These are phyloP conservation scores for Didymella arachidicola DNA, from an alignment of 2,329 filamentous ascomycete genomes.

Conservation along the genomic window DNA sequence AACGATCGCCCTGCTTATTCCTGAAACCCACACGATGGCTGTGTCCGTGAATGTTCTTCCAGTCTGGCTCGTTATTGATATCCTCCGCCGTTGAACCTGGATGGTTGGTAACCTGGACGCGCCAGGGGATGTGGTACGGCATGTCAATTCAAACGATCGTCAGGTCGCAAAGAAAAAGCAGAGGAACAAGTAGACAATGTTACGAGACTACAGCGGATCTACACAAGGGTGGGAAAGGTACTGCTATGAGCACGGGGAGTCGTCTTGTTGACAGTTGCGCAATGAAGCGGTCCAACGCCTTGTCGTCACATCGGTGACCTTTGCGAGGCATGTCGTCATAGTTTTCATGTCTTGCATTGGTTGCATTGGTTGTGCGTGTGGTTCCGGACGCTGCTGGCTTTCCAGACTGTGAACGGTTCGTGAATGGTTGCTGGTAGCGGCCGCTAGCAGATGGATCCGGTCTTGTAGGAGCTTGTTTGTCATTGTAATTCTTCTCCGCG, in stretches of 20 bases:
- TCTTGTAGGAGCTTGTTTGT: slow-evolving; percentile 17
- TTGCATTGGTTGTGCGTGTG: slow-evolving; percentile 1
- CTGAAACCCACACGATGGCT: slow-evolving; percentile 53
- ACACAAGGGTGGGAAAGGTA: not conserved
- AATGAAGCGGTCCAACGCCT: slow-evolving; percentile 1
- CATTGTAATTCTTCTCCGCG: slow-evolving; percentile 20
- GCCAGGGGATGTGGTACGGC: slow-evolving; percentile 34
- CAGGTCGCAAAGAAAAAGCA: not conserved
- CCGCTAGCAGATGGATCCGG: slow-evolving; percentile 12
- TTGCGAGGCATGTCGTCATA: slow-evolving; percentile 12
- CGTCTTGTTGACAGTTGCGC: not conserved
- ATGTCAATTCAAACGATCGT: not conserved
- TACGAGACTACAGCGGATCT: not conserved
- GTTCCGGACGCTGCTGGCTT: slow-evolving; percentile 1
- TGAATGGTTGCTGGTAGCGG: slow-evolving; percentile 15
- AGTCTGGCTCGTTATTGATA: slow-evolving; percentile 55
- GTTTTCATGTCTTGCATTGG: slow-evolving; percentile 3
- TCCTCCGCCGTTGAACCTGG: slow-evolving; percentile 53
- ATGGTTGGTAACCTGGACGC: slow-evolving; percentile 42
- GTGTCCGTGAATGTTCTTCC: slow-evolving; percentile 44
- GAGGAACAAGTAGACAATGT: not conserved
- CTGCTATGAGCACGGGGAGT: not conserved
- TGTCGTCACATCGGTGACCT: slow-evolving; percentile 11
- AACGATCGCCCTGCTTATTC: slow-evolving; percentile 46
- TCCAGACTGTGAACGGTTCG: slow-evolving; percentile 2